Percentiles rank a stretch among this genome's conserved stretches.
These are phyloP conservation scores for Herpetomonas tarakana DNA, from an alignment of 208 protist genomes.

Conservation along the genomic window DNA sequence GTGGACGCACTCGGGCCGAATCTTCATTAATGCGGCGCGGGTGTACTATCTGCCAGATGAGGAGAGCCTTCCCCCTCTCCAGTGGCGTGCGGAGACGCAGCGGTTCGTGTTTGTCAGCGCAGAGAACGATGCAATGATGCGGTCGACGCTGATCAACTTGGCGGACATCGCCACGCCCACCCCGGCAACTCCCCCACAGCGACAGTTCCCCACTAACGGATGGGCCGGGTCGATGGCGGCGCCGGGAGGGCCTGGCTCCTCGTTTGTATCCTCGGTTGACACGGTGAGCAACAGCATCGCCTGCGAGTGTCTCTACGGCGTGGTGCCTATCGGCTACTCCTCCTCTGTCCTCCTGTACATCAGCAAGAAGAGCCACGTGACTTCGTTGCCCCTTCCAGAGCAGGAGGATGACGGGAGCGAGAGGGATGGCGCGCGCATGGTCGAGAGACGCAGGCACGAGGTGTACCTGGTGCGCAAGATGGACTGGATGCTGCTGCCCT, in stretches of 20 bases:
- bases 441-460: conserved; percentile 22
- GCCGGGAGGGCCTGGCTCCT: no score
- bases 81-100: conserved; percentile 4
- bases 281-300: conserved; percentile 17
- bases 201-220: no score
- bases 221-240: no score
- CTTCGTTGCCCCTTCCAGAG: conserved; percentile 14
- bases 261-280: neutral
- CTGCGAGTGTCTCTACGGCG: conserved; percentile 70
- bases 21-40: conserved; percentile 7
- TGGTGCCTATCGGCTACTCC: conserved; percentile 40
- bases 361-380: conserved; percentile 28
- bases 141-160: neutral
- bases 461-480: conserved; percentile 47
- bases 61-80: neutral
- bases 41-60: conserved; percentile 10
- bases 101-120: conserved; percentile 13
- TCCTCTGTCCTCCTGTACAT: conserved; percentile 70
- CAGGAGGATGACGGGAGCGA: neutral
- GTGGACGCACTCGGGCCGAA: conserved; percentile 2
- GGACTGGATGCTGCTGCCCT: conserved; percentile 50
- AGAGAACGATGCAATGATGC: conserved; percentile 9
- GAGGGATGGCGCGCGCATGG: neutral
- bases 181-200: no score
- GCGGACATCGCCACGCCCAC: no score